Base-by-base conservation (phyloP, 2,329 filamentous ascomycete genomes). In the Paracamarosporium sp. region DNA sequence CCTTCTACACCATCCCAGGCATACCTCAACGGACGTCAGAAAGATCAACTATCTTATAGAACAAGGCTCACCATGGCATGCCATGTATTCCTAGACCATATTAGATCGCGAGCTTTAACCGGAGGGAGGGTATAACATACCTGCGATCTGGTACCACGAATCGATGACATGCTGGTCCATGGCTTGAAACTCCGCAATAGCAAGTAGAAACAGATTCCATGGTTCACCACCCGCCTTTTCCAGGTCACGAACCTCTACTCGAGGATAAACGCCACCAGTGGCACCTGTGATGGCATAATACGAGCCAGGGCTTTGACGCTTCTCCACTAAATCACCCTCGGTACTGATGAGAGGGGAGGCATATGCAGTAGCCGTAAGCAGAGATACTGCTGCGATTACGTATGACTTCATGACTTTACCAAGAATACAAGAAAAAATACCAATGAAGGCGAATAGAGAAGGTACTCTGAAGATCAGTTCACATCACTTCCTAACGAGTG, bases 91-190 rank as follows among this genome's bases (percentile, higher is more conserved):
- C 63, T 65, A 51, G 4, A 2, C 30, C 7, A 30, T 4, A 13
- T 51, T 22, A 53, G 38, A 57, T 55, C 3, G 53, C 50, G 17
- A 27, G n/a, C 47, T 24, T 12, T 22, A 24, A 13, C 13, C 2
- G 15, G 30, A 4, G n/a, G 28, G 3, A 33, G 24, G 12, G 6
- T 11, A 24, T 38, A n/a, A 57, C 64, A 35, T 75, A 90, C 91
- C 90, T 59, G 89, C 85, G 65, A 95, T 85, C 66, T 90, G 86
- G 76, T 91, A 94, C 79, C 86, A 93, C 45, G 91, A 94, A 33
- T 88, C 81, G 47, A 83, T 80, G 50, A 84, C 77, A 25, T 81
- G 79, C 75, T 92, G 88, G 57, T 88, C 79, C 43, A 84, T 84
- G 51, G 81, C 83, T 75, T 92, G 89, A 78, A 93, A 86, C 78